These are phyloP conservation scores for Penicillium sp. DNA, from an alignment of 2,329 filamentous ascomycete genomes.

Conservation along the genomic window DNA sequence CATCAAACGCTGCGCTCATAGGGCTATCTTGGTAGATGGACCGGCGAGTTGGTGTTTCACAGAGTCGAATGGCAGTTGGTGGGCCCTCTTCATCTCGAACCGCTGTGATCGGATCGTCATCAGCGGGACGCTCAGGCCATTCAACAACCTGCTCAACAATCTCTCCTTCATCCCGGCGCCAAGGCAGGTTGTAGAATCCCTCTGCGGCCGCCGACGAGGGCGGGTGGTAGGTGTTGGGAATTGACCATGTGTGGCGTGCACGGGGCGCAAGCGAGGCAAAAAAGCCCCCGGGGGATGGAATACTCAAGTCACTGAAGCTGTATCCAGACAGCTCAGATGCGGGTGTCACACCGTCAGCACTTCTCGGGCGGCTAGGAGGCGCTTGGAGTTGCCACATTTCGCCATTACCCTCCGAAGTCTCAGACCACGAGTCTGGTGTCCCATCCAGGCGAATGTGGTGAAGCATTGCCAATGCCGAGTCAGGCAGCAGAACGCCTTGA, in stretches of 20 bases:
- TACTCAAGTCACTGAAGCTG: constrained; percentile 76
- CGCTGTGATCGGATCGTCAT: constrained; percentile 37
- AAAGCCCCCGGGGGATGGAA: constrained; percentile 89
- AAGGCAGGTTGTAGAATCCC: constrained; percentile 84
- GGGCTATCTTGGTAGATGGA: constrained; percentile 28
- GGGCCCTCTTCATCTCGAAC: constrained; percentile 33
- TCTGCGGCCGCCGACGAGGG: constrained; percentile 91
- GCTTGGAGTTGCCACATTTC: constrained; percentile 64
- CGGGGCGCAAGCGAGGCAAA: constrained; percentile 79
- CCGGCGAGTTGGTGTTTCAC: constrained; percentile 36
- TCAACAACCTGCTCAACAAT: constrained; percentile 69
- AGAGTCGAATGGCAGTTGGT: constrained; percentile 49
- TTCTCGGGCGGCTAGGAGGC: constrained; percentile 49
- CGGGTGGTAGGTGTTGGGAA: constrained; percentile 55
- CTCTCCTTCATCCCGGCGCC: constrained; percentile 54
- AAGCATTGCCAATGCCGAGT: constrained; percentile 75
- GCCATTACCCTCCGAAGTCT: constrained; percentile 51
- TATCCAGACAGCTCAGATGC: constrained; percentile 61
- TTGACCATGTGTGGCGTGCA: constrained; percentile 78
- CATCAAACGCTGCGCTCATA: constrained; percentile 25
- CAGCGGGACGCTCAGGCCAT: constrained; percentile 44
- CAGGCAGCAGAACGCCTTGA: constrained; percentile 69
- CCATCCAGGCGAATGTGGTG: constrained; percentile 65
- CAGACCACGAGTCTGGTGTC: constrained; percentile 41
- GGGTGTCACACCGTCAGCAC: constrained; percentile 47